Evolutionary conservation across 441 rosid species (phyloP), one percentile per base, ranked within the genome.

Genomic region (Adansonia rubrostipa): DNA sequence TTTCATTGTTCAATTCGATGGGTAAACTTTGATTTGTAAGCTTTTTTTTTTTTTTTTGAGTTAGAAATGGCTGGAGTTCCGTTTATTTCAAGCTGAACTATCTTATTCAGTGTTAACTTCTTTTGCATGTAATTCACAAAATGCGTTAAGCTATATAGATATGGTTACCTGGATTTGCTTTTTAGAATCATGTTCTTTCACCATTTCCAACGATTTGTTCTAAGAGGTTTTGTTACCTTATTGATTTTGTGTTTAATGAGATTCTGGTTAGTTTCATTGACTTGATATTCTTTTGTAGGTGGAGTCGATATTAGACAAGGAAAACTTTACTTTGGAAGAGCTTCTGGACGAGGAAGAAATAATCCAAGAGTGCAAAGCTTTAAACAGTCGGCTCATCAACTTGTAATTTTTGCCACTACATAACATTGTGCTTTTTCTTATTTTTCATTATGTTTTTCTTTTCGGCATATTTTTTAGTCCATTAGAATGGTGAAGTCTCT

Each of bases 301-400:
- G 90, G 98, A 96, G 85, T 76, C 96, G 0, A 79, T 96, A 48
- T 78, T 96, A 74, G 98, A 96, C 92, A 94, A 92, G 83, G 98
- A 91, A 28, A 89, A 85, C 83, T 96, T 89, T 85, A 86, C 97
- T 0, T 88, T 96, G 89, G 99, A 94, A 76, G 98, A 94, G 90
- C 97, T 96, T 84, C 85, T 96, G 62, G 97, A 96, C 56, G 98
- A 96, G 88, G 99, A 96, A 87, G 99, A 96, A 80, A 89, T 93
- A 83, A 94, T 96, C 79, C 99, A 96, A 87, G 99, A 96, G 83
- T 96, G 99, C 97, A 96, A 93, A 87, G 96, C 94, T 47, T 81
- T 94, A 71, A 96, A 94, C 80, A 89, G 89, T 65, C 96, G 99
- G 45, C 98, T 96, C 68, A 92, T 96, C 68, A 88, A 91, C 82